These are phyloP conservation scores for Lachancea cidri DNA, from an alignment of 805 yeast species.

Conservation along the genomic window DNA sequence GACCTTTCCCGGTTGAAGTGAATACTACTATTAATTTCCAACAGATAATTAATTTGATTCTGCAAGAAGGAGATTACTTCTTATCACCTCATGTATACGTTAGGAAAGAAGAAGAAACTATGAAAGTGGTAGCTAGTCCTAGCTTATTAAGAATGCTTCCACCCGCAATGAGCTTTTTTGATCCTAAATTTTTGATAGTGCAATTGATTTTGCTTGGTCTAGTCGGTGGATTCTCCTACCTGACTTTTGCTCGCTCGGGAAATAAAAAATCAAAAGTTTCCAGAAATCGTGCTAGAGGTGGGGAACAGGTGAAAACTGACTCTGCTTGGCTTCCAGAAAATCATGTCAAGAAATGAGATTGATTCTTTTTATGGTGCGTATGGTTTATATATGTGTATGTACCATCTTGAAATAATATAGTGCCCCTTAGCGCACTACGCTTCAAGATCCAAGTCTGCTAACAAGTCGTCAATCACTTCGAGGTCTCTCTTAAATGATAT, in stretches of 20 bases:
- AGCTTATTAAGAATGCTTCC: conserved; percentile 58
- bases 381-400: too few relatives aligned
- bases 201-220: conserved; percentile 49
- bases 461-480: conserved; percentile 36
- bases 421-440: conserved; percentile 33
- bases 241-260: conserved; percentile 11
- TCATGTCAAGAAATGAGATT: conserved; percentile 39
- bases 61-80: conserved; percentile 52
- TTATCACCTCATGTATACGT: conserved; percentile 58
- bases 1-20: conserved; percentile 49
- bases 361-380: background rate
- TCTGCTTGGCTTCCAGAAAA: conserved; percentile 56
- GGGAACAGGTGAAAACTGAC: conserved; percentile 27
- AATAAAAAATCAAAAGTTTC: background rate
- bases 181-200: conserved; percentile 66
- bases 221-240: conserved; percentile 47
- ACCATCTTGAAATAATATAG: too few relatives aligned
- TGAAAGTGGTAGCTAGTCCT: conserved; percentile 52
- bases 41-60: conserved; percentile 56
- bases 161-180: conserved; percentile 59
- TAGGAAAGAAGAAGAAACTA: conserved; percentile 43
- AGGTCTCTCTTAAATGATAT: conserved; percentile 31
- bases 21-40: conserved; percentile 46
- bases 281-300: conserved; percentile 1
- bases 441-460: conserved; percentile 38